Base-by-base conservation (phyloP, 495 filamentous ascomycete species). In the Rusavskia elegans region DNA sequence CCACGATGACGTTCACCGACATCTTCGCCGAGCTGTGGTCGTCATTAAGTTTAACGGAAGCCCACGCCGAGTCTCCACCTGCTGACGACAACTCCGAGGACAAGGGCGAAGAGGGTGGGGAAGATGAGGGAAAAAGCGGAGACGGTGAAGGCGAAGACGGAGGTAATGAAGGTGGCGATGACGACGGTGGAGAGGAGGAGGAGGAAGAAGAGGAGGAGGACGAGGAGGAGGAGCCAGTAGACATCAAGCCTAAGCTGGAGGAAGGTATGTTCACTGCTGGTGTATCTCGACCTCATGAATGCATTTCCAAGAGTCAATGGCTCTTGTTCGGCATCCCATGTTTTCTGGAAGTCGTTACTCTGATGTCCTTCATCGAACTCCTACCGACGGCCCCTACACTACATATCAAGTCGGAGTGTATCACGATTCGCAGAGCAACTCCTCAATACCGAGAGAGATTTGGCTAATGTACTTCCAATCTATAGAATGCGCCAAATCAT, bases 191-290 rank as follows among this genome's bases (percentile, higher is more conserved):
- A 50, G 72, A 70, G 29, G 71, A 71, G 36, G 70, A 74, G 32
- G 71, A 77, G 48, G 78, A 78, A 21, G 81, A 78, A 21, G 81
- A 86, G 50, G 86, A 90, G 49, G 87, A 92, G 53, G 87, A 92
- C 14, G 89, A 93, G 54, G 89, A 93, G 58, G 87, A 94, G 56
- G 90, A 97, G 75, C 75, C 81, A 46, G 80, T 80, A 58, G 92
- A 98, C 64, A 77, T 79, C 54, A 93, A 93, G 77, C 86, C 88
- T 55, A 80, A 81, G 71, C 67, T 98, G 52, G 83, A 92, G 64
- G 87, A 89, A 75, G 89, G 92, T 96, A 71, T 70, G 84, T 85
- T 35, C 39, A 38, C 50, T 44, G 53, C 50, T 45, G 5, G 5
- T 8, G 5, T 32, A 37, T 29, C 21, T 4, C 4, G 1, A 6